A percentile compares a stretch with the other conserved stretches of the same genome.
phyloP scores from a whole-genome alignment of 1,284 basidiomycete species.

The Apiotrichum gracile region DNA sequence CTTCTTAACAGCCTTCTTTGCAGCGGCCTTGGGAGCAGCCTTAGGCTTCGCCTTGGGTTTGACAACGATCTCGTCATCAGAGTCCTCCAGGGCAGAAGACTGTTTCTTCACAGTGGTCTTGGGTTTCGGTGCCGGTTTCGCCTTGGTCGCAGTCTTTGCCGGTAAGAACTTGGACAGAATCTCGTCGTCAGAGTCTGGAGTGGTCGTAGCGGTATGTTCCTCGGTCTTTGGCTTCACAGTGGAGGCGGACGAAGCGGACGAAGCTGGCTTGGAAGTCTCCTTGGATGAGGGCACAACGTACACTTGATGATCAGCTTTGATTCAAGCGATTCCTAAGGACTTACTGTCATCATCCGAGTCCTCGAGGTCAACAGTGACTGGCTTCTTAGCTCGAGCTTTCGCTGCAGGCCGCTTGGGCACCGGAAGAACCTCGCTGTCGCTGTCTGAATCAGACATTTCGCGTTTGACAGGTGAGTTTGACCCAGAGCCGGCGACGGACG shows the following conservation, averaged over 20 bases:
- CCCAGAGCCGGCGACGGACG: constrained; percentile 9
- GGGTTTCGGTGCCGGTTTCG: constrained; percentile 5
- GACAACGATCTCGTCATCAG: constrained; percentile 2
- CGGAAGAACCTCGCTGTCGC: not conserved
- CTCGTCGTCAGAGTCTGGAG: constrained; percentile 16
- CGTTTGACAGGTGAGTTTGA: constrained; percentile 20
- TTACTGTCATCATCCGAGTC: constrained; percentile 56
- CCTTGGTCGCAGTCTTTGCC: constrained; percentile 1
- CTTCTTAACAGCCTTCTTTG: constrained; percentile 53
- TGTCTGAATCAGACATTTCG: constrained; percentile 12
- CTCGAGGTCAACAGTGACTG: constrained; percentile 52
- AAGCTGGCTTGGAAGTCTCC: constrained; percentile 1
- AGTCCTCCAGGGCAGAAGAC: constrained; percentile 8
- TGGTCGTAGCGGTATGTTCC: constrained; percentile 18
- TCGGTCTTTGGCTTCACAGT: constrained; percentile 10
- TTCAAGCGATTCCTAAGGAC: constrained; percentile 1
- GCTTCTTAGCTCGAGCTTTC: constrained; percentile 48
- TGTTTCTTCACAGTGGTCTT: constrained; percentile 33
- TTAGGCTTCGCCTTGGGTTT: constrained; percentile 3
- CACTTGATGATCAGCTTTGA: constrained; percentile 4
- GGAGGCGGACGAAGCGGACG: constrained; percentile 1
- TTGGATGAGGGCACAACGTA: constrained; percentile 37
- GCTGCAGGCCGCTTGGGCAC: constrained; percentile 47
- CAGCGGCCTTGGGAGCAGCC: constrained; percentile 47
- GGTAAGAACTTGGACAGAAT: constrained; percentile 11